phyloP scores from a whole-genome alignment of 148 eudicot genomes.

The Suaeda aralocaspica region DNA sequence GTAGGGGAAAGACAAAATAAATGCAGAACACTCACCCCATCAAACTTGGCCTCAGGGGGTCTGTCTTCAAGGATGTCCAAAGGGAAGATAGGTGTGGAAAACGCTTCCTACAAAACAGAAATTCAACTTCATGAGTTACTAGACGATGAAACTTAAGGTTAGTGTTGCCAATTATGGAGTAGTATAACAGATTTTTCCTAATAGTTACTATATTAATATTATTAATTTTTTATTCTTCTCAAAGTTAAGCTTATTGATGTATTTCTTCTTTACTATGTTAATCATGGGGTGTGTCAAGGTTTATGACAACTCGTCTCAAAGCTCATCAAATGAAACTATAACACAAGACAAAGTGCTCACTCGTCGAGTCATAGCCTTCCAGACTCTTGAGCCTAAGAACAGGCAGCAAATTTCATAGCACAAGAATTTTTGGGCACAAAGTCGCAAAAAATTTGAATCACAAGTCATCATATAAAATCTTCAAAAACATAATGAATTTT shows the following conservation, averaged over 20 bases:
- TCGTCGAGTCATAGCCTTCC: no score
- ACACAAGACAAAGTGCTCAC: neutral
- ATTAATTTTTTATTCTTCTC: neutral
- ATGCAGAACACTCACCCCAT: slow-evolving; percentile 45
- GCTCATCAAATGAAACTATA: neutral
- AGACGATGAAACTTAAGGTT: neutral
- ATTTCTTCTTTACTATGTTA: neutral
- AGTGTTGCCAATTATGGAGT: neutral
- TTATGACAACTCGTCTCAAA: neutral
- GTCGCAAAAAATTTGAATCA: neutral
- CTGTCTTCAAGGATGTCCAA: slow-evolving; percentile 77
- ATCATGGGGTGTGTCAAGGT: neutral
- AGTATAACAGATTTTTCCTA: neutral
- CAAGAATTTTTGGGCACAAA: neutral
- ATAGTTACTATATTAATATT: no score
- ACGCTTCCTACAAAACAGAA: slow-evolving; percentile 51
- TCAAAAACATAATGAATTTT: no score
- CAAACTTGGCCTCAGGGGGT: slow-evolving; percentile 65
- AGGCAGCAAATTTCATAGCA: no score
- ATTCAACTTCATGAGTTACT: neutral
- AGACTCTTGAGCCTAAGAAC: neutral
- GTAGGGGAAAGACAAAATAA: neutral
- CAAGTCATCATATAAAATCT: neutral
- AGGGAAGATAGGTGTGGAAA: slow-evolving; percentile 74
- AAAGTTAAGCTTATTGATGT: neutral